Percentiles rank a stretch among this genome's conserved stretches.
Evolutionary conservation across 768 basidiomycete species (phyloP).

Genomic region (Chalciporus piperatus): DNA sequence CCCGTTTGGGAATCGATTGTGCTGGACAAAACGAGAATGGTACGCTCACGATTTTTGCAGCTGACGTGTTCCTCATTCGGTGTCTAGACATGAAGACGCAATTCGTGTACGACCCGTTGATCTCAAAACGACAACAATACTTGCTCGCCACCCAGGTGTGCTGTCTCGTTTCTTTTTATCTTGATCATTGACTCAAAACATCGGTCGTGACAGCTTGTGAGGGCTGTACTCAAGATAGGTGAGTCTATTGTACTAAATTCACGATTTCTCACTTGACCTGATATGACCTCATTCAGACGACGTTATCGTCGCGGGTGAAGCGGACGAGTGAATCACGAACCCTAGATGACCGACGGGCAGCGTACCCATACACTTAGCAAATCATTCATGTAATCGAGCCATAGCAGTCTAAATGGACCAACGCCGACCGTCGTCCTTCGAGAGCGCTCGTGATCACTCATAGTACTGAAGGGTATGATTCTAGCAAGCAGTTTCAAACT

Average conservation of each 20-base stretch:
- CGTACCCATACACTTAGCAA: conserved; percentile 16
- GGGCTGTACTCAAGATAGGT: conserved; percentile 89
- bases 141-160: conserved; percentile 91
- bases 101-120: conserved; percentile 94
- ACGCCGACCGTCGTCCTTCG: background rate
- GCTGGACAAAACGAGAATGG: conserved; percentile 83
- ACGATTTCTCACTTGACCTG: background rate
- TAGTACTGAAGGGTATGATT: too few relatives aligned
- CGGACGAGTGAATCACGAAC: conserved; percentile 52
- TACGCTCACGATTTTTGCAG: conserved; percentile 31
- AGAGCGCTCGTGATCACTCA: background rate
- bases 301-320: conserved; percentile 70
- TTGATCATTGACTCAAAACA: conserved; percentile 1
- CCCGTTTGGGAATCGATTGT: conserved; percentile 92
- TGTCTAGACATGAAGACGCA: conserved; percentile 92
- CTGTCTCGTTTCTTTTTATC: background rate
- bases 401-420: background rate
- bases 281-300: conserved; percentile 51
- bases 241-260: conserved; percentile 20
- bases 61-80: background rate
- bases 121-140: conserved; percentile 97
- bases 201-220: conserved; percentile 56
- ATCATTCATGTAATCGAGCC: conserved; percentile 25
- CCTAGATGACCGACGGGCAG: conserved; percentile 14
- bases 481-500: too few relatives aligned